Evolutionary conservation across 1,139 yeast genomes (phyloP).

Genomic region (Pichia sp.): DNA sequence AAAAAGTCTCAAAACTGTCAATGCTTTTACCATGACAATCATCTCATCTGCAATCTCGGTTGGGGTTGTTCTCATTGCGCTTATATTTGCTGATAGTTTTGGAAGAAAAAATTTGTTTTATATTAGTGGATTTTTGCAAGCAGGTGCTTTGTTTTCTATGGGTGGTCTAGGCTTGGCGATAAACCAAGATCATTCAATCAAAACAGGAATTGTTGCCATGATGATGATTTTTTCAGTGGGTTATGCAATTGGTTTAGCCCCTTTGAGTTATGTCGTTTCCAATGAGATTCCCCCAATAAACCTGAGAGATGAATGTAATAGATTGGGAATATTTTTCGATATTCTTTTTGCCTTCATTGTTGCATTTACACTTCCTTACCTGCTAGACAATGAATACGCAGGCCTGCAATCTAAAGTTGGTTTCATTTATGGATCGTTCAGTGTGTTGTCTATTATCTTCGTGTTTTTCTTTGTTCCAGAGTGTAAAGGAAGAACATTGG

Average conservation of each 20-base stretch:
- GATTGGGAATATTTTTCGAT: constrained; percentile 5
- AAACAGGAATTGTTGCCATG: constrained; percentile 1
- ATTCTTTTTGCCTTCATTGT: constrained; percentile 8
- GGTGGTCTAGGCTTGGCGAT: neutral
- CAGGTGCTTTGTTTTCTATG: neutral
- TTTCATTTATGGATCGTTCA: neutral
- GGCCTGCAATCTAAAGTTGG: constrained; percentile 3
- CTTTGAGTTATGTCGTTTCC: neutral
- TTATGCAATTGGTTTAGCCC: neutral
- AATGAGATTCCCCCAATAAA: constrained; percentile 1
- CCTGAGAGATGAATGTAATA: constrained; percentile 1
- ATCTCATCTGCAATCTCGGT: neutral
- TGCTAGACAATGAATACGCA: neutral
- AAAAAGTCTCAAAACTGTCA: neutral
- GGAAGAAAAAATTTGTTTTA: neutral
- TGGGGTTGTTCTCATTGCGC: neutral
- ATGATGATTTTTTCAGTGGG: neutral
- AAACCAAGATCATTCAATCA: neutral
- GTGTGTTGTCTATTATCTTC: neutral
- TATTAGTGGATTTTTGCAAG: neutral
- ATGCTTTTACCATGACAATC: constrained; percentile 1
- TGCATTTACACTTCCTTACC: constrained; percentile 4
- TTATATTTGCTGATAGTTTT: neutral
- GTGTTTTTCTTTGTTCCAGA: constrained; percentile 1
- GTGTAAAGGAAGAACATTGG: constrained; percentile 1